Evolutionary conservation across 257 asterid genomes (phyloP).

Genomic region (Fraxinus pennsylvanica): DNA sequence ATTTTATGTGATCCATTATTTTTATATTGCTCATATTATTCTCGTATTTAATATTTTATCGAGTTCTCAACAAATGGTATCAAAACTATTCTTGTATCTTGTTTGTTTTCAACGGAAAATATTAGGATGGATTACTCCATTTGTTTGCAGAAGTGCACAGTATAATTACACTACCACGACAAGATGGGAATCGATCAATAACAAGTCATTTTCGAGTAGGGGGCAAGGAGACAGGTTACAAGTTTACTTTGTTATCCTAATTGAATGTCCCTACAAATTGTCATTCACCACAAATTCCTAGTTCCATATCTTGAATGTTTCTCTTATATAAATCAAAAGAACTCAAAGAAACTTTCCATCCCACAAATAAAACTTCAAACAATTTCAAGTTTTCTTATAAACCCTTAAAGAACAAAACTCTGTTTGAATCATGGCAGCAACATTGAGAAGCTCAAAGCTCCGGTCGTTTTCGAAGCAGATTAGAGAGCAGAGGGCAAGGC

Average conservation of each 20-base stretch:
- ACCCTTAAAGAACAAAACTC: not conserved
- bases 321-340: not conserved
- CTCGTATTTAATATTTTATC: no score
- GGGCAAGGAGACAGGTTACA: not conserved
- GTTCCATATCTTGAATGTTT: not conserved
- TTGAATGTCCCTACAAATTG: not conserved
- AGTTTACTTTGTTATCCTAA: not conserved
- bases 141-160: no score
- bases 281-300: not conserved
- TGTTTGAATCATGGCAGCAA: not conserved
- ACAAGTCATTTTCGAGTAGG: not conserved
- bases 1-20: no score
- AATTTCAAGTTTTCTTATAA: no score
- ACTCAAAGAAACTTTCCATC: not conserved
- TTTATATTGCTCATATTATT: no score
- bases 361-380: not conserved
- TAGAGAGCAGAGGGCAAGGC: conserved; percentile 12
- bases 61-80: no score
- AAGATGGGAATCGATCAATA: not conserved
- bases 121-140: no score
- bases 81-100: no score
- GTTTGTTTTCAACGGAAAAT: no score
- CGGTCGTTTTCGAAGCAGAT: conserved; percentile 8
- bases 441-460: not conserved
- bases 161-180: not conserved